These are phyloP conservation scores for Lipomyces orientalis DNA, from an alignment of 805 yeast genomes.

Conservation along the genomic window DNA sequence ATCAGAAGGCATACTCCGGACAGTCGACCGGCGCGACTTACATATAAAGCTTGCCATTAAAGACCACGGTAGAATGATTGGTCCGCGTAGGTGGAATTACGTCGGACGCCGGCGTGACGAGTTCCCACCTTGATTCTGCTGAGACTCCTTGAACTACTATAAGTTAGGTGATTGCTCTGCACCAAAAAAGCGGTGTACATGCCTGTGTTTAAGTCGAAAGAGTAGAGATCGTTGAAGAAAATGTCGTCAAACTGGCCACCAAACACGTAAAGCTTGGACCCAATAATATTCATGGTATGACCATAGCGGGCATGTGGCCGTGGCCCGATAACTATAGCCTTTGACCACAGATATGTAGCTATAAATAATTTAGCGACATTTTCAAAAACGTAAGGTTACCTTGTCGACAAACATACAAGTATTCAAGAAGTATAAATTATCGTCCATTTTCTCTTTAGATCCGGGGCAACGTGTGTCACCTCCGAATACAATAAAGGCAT, in stretches of 20 bases:
- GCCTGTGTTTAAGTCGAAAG: slow-evolving; percentile 77
- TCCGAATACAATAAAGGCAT: slow-evolving; percentile 92
- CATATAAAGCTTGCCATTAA: slow-evolving; percentile 76
- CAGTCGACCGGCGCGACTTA: neutral
- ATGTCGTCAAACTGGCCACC: slow-evolving; percentile 94
- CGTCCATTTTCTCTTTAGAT: slow-evolving; percentile 62
- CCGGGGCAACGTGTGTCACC: slow-evolving; percentile 80
- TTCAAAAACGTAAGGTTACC: neutral
- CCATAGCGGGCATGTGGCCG: slow-evolving; percentile 95
- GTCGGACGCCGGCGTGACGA: slow-evolving; percentile 58
- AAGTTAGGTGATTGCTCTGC: neutral
- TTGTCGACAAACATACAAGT: slow-evolving; percentile 45
- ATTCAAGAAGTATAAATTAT: slow-evolving; percentile 85
- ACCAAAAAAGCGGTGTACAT: neutral
- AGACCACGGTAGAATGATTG: slow-evolving; percentile 86
- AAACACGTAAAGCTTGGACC: slow-evolving; percentile 72
- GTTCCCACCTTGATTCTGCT: slow-evolving; percentile 69
- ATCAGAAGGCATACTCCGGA: neutral
- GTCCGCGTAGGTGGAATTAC: slow-evolving; percentile 80
- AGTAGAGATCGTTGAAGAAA: slow-evolving; percentile 80
- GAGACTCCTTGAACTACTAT: neutral
- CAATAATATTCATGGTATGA: slow-evolving; percentile 80
- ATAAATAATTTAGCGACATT: neutral
- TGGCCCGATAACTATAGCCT: slow-evolving; percentile 72
- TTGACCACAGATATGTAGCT: slow-evolving; percentile 76